Evolutionary conservation across 352 stramenopile genomes (phyloP).

Genomic region (Thalassiosira pacifica): DNA sequence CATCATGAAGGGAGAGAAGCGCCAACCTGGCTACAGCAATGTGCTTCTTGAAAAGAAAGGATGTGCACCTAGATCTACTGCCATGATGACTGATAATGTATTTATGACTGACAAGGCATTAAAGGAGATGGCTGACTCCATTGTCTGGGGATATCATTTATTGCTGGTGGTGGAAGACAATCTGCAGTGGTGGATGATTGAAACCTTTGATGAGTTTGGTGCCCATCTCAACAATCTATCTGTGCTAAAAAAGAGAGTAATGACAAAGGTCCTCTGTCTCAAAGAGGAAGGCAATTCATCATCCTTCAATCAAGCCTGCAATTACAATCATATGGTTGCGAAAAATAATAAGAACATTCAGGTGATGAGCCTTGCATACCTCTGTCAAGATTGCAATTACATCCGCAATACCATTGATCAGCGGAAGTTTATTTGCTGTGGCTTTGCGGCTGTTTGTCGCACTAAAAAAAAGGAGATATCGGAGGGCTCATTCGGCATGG

Average conservation of each 20-base stretch:
- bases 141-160: neutral
- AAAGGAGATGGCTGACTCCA: neutral
- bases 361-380: neutral
- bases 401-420: constrained; percentile 26
- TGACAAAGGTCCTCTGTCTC: constrained; percentile 27
- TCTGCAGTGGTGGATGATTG: constrained; percentile 35
- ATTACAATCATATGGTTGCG: constrained; percentile 9
- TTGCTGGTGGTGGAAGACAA: constrained; percentile 36
- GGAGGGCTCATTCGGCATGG: constrained; percentile 1
- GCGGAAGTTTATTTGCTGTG: constrained; percentile 29
- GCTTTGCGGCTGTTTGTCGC: constrained; percentile 19
- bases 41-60: constrained; percentile 12
- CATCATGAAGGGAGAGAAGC: constrained; percentile 10
- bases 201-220: constrained; percentile 47
- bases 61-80: constrained; percentile 4
- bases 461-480: constrained; percentile 24
- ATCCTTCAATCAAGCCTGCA: constrained; percentile 19
- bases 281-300: constrained; percentile 35
- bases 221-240: constrained; percentile 14
- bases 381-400: neutral
- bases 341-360: constrained; percentile 25
- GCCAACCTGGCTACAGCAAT: constrained; percentile 9
- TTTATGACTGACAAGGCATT: constrained; percentile 53
- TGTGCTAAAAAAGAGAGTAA: neutral
- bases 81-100: constrained; percentile 36